Evolutionary conservation across 768 basidiomycete species (phyloP).

Genomic region (Tulasnella sp.): DNA sequence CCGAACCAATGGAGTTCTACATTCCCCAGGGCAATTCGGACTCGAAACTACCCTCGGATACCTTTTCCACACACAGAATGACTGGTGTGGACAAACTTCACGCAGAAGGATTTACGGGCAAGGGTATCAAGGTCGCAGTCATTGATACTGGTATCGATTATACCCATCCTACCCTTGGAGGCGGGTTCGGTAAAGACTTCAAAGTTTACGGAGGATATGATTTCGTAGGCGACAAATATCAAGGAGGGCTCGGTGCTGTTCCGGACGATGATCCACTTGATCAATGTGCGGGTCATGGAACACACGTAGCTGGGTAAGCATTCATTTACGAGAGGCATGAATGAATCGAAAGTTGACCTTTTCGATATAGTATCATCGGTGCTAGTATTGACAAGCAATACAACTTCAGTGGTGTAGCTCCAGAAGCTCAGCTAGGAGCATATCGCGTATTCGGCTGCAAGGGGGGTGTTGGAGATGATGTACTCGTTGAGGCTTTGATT

Average conservation of each 20-base stretch:
- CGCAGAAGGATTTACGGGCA: conserved; percentile 5
- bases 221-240: conserved; percentile 11
- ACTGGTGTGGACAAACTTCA: conserved; percentile 14
- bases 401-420: conserved; percentile 12
- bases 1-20: not conserved
- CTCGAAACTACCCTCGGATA: not conserved
- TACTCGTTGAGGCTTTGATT: not conserved
- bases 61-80: conserved; percentile 7
- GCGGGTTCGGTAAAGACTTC: conserved; percentile 11
- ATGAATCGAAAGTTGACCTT: no score
- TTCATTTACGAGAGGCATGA: no score
- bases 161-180: conserved; percentile 9
- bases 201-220: conserved; percentile 8
- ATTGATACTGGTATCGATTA: conserved; percentile 13
- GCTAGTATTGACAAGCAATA: not conserved
- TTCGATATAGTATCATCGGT: conserved; percentile 6
- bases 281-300: conserved; percentile 14
- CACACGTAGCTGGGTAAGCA: not conserved
- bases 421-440: not conserved
- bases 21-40: not conserved
- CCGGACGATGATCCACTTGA: conserved; percentile 15
- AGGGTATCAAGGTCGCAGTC: conserved; percentile 12
- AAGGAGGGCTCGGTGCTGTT: not conserved
- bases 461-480: not conserved
- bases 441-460: conserved; percentile 10